phyloP scores from a whole-genome alignment of 306 rosid species.

The Hippophae gyantsensis region DNA sequence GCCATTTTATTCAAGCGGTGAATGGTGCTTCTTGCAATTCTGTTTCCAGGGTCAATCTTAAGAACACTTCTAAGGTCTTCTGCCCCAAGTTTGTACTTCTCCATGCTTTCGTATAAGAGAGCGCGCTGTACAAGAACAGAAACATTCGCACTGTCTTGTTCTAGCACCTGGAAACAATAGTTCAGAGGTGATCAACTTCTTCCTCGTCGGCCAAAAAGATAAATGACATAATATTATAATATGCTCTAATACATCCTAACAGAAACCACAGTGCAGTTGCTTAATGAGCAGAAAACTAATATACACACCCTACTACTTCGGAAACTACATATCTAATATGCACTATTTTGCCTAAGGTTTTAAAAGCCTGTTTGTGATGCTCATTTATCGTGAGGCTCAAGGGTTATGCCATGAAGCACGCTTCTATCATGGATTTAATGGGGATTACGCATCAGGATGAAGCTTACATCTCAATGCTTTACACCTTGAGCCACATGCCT shows the following conservation, averaged over 20 bases:
- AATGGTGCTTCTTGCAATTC: slow-evolving; percentile 89
- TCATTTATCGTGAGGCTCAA: too few relatives aligned
- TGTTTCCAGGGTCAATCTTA: slow-evolving; percentile 81
- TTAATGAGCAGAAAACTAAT: too few relatives aligned
- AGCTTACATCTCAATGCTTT: too few relatives aligned
- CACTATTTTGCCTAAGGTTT: too few relatives aligned
- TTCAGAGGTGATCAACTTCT: slow-evolving; percentile 10
- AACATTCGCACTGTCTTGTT: slow-evolving; percentile 51
- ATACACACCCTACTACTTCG: too few relatives aligned
- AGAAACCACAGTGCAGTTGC: not conserved
- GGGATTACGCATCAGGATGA: too few relatives aligned
- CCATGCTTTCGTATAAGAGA: slow-evolving; percentile 93
- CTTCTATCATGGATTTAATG: too few relatives aligned
- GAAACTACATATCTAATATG: too few relatives aligned
- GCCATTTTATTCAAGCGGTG: slow-evolving; percentile 85
- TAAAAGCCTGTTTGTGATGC: too few relatives aligned
- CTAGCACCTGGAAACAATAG: slow-evolving; percentile 54
- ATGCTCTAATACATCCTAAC: not conserved
- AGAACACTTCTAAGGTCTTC: slow-evolving; percentile 84
- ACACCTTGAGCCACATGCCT: too few relatives aligned
- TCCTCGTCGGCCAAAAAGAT: slow-evolving; percentile 7
- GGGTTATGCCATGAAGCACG: too few relatives aligned
- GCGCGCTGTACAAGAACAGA: slow-evolving; percentile 91
- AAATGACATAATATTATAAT: slow-evolving; percentile 4
- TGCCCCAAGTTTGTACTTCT: slow-evolving; percentile 92